phyloP scores from a whole-genome alignment of 768 basidiomycete genomes.

The Kwoniella sp. region DNA sequence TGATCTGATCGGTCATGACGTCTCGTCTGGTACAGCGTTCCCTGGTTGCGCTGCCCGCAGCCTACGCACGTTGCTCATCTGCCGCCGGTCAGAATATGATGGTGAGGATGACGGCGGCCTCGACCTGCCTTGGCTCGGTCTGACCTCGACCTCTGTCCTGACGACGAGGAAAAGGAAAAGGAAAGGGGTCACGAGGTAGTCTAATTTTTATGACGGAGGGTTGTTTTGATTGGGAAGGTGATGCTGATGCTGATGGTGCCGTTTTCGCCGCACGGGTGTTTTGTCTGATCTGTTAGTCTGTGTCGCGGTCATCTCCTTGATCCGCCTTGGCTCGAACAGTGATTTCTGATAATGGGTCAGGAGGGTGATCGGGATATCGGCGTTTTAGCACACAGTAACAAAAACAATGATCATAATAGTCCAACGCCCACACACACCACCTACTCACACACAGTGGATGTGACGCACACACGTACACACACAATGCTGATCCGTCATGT shows the following conservation, averaged over 20 bases:
- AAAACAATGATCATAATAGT: no score
- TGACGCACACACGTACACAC: no score
- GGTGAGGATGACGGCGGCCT: background rate
- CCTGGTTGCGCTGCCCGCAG: background rate
- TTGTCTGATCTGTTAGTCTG: background rate
- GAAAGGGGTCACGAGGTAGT: constrained; percentile 14
- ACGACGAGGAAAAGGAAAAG: constrained; percentile 2
- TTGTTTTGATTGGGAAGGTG: background rate
- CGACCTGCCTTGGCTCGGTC: background rate
- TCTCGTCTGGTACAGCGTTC: background rate
- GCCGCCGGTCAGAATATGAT: background rate
- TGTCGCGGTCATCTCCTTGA: background rate
- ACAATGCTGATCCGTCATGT: no score
- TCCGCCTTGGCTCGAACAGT: background rate
- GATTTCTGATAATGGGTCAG: no score
- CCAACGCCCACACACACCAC: no score
- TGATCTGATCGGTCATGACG: background rate
- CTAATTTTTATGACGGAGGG: background rate
- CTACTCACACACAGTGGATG: no score
- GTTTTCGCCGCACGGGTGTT: background rate
- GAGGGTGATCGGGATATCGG: no score
- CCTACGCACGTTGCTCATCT: background rate
- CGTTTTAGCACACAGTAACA: no score
- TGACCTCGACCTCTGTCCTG: no score
- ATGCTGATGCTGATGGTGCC: constrained; percentile 1